A percentile compares a stretch with the other conserved stretches of the same genome.
Evolutionary conservation across 345 rosid genomes (phyloP).

Genomic region (Arabidopsis suecica): DNA sequence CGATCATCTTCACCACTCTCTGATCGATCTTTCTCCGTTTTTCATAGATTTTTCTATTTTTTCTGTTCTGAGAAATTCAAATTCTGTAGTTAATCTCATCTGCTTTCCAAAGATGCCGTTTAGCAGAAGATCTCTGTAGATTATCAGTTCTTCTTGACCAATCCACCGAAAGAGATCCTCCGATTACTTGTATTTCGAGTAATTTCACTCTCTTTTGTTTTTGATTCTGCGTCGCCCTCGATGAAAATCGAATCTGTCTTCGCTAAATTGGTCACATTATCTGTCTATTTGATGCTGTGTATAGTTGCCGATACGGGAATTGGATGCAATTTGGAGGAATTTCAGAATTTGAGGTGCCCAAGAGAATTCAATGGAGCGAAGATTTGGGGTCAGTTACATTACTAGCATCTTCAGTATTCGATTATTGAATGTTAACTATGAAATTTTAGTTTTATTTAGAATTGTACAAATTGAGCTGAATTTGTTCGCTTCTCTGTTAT

Average conservation of each 20-base stretch:
- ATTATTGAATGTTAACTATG: neutral
- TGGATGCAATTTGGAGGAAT: conserved; percentile 69
- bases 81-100: conserved; percentile 65
- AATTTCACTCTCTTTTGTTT: conserved; percentile 33
- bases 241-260: neutral
- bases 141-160: conserved; percentile 62
- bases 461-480: neutral
- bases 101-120: conserved; percentile 80
- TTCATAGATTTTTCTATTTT: neutral
- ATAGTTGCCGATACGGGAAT: conserved; percentile 82
- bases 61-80: neutral
- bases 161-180: conserved; percentile 42
- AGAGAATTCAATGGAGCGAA: conserved; percentile 42
- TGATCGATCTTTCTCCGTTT: neutral
- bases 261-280: neutral
- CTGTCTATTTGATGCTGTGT: neutral
- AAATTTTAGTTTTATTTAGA: neutral
- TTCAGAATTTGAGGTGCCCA: conserved; percentile 51
- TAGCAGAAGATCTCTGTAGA: conserved; percentile 67
- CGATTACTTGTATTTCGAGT: conserved; percentile 63
- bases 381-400: conserved; percentile 52
- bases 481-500: neutral
- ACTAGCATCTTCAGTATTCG: neutral
- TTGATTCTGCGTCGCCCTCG: neutral
- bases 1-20: conserved; percentile 27